Base-by-base conservation (phyloP, 1,284 basidiomycete genomes). In the Cystobasidium slooffiae region DNA sequence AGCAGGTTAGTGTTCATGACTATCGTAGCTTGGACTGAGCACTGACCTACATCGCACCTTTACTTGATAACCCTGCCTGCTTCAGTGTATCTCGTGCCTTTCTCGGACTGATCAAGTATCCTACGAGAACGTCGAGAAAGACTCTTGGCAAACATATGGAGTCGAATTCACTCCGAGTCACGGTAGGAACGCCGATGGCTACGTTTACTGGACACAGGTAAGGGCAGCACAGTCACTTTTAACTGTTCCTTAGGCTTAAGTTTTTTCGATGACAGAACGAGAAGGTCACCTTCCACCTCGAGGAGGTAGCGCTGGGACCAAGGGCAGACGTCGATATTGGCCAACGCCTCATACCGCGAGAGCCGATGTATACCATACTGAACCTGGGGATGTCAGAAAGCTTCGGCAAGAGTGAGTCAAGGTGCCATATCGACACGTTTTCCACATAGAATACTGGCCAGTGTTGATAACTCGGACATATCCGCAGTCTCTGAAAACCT, bases 281-380 rank as follows among this genome's bases (percentile, higher is more conserved):
- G 16, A 59, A 20, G 14, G 41, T 43, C 3, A 51, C 88, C 43
- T 97, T 92, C 92, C 91, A 88, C 3, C 78, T 97, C 67, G 87
- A 88, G 43, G 86, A 87, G n/a, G 82, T 84, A 51, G 94, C 90
- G 3, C 86, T 95, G 83, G 88, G 84, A 5, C 86, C 90, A 1
- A 90, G 94, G 80, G 59, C 83, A 0, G 75, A 78, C 0, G 88
- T 89, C 14, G 84, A 92, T 76, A 92, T 96, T 67, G 84, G 88
- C 0, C 86, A 87, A 46, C 86, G 95, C 53, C 87, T 89, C 3
- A 85, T 97, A 49, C 59, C 69, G 24, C 58, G 69, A 37, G 69
- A 72, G 61, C 77, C 77, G 0, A 88, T 94, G 90, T 75, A 74
- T 49, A 75, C 76, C 22, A 63, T 72, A 47, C 51, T 72, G 59